Evolutionary conservation across 148 eudicot genomes (phyloP).

Genomic region (Nepenthes mirabilis): DNA sequence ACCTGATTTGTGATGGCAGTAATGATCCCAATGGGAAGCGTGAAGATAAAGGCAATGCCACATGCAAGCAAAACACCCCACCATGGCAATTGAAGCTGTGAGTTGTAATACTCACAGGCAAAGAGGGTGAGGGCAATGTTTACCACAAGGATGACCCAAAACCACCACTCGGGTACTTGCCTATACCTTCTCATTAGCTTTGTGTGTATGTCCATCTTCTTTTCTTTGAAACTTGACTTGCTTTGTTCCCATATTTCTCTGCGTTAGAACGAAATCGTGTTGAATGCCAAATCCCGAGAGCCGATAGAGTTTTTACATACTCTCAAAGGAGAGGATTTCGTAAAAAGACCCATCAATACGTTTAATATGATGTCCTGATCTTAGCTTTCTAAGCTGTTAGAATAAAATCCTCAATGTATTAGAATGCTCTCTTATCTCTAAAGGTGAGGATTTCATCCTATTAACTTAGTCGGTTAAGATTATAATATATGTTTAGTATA

Average conservation of each 20-base stretch:
- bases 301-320: not conserved
- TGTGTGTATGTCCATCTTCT: constrained; percentile 74
- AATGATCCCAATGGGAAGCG: constrained; percentile 89
- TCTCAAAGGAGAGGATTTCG: no score
- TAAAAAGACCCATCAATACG: no score
- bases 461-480: no score
- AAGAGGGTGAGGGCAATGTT: constrained; percentile 56
- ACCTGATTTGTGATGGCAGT: constrained; percentile 98
- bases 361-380: no score
- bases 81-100: constrained; percentile 96
- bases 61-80: constrained; percentile 98
- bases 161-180: constrained; percentile 98
- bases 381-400: no score
- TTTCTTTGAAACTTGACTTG: constrained; percentile 69
- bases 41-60: constrained; percentile 75
- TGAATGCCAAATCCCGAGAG: not conserved
- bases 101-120: constrained; percentile 88
- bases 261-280: not conserved
- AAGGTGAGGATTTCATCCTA: no score
- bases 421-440: no score
- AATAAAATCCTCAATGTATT: no score
- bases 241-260: constrained; percentile 98
- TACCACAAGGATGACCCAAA: constrained; percentile 67
- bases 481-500: no score
- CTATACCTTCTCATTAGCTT: constrained; percentile 78